Percentiles rank a stretch among this genome's conserved stretches.
These are phyloP conservation scores for Exophiala mesophila DNA, from an alignment of 2,329 filamentous ascomycete species.

Conservation along the genomic window DNA sequence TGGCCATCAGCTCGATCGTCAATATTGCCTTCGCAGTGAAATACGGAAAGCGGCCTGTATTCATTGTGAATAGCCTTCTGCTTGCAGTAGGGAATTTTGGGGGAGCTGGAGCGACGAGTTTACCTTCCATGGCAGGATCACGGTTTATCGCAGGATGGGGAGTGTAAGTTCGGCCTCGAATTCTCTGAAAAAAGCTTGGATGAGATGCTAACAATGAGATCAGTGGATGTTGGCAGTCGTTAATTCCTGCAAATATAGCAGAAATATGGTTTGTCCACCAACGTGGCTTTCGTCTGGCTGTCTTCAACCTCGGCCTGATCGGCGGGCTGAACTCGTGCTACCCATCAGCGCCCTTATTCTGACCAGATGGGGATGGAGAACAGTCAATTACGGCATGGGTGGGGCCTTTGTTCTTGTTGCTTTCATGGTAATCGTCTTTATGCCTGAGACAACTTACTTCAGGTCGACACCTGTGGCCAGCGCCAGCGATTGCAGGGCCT, in stretches of 20 bases:
- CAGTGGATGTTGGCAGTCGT: slow-evolving; percentile 37
- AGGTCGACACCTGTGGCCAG: too few relatives aligned
- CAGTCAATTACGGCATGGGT: slow-evolving; percentile 37
- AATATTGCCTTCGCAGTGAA: slow-evolving; percentile 24
- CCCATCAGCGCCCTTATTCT: slow-evolving; percentile 30
- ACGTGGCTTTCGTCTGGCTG: slow-evolving; percentile 36
- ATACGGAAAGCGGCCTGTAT: slow-evolving; percentile 21
- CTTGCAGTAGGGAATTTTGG: slow-evolving; percentile 16
- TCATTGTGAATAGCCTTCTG: slow-evolving; percentile 14
- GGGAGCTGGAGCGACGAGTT: slow-evolving; percentile 12
- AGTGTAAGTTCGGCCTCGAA: too few relatives aligned
- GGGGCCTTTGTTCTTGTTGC: slow-evolving; percentile 37
- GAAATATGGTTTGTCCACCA: slow-evolving; percentile 45
- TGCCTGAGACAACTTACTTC: slow-evolving; percentile 41
- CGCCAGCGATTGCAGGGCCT: too few relatives aligned
- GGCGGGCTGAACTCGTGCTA: slow-evolving; percentile 40
- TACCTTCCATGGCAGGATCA: slow-evolving; percentile 13
- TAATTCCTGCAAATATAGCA: slow-evolving; percentile 38
- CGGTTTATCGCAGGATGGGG: slow-evolving; percentile 17
- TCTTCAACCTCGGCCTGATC: slow-evolving; percentile 41
- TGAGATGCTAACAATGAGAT: too few relatives aligned
- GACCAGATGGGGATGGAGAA: slow-evolving; percentile 33
- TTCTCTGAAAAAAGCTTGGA: too few relatives aligned
- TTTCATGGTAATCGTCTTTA: slow-evolving; percentile 39
- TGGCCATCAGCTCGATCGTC: slow-evolving; percentile 35